These are phyloP conservation scores for Punica granatum DNA, from an alignment of 345 rosid genomes.

Conservation along the genomic window DNA sequence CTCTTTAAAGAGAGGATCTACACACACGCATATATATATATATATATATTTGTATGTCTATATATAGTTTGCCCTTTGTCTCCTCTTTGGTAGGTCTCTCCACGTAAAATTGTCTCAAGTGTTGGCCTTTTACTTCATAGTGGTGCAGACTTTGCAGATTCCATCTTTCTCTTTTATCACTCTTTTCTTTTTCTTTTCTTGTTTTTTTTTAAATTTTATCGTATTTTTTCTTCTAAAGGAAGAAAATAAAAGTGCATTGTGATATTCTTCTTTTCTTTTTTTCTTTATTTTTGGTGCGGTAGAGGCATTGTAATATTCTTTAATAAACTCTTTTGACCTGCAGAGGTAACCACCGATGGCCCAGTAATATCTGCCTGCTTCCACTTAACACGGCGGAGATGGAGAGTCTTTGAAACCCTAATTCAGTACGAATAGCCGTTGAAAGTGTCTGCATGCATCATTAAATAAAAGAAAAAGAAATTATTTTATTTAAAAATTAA, in stretches of 20 bases:
- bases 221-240: too few species aligned
- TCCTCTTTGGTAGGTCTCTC: neutral
- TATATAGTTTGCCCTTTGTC: too few species aligned
- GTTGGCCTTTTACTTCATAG: neutral
- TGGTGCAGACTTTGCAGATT: too few species aligned
- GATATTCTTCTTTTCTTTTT: too few species aligned
- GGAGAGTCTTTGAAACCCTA: slow-evolving; percentile 4
- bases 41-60: too few species aligned
- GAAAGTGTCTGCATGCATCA: neutral
- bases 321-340: neutral
- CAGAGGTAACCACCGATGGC: slow-evolving; percentile 20
- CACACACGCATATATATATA: too few species aligned
- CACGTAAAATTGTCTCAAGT: neutral
- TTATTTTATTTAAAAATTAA: neutral
- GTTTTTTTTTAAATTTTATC: too few species aligned
- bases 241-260: neutral
- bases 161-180: too few species aligned
- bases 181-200: too few species aligned
- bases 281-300: too few species aligned
- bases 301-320: too few species aligned
- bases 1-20: too few species aligned
- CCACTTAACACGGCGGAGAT: slow-evolving; percentile 21
- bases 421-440: neutral
- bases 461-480: neutral
- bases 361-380: slow-evolving; percentile 29